Percentiles rank a stretch among this genome's conserved stretches.
These are phyloP conservation scores for Kluyveromyces aestuarii DNA, from an alignment of 805 yeast species.

Conservation along the genomic window DNA sequence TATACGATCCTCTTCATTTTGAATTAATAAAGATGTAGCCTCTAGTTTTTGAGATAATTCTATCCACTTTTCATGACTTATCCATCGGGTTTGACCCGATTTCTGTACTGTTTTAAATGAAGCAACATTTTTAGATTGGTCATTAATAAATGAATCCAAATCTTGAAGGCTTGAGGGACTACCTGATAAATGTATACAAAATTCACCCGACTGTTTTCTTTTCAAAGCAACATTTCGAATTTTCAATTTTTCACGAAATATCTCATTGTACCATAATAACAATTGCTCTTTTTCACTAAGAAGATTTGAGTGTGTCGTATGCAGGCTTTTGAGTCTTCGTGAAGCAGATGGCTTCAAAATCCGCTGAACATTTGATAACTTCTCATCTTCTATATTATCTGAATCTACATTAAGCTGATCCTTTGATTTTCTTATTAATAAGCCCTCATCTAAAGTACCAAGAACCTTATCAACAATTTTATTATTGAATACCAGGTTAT, in stretches of 20 bases:
- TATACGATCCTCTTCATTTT: slow-evolving; percentile 44
- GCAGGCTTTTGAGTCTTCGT: slow-evolving; percentile 26
- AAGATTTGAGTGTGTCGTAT: slow-evolving; percentile 26
- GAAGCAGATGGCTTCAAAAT: slow-evolving; percentile 30
- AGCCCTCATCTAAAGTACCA: slow-evolving; percentile 33
- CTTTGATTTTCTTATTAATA: slow-evolving; percentile 17
- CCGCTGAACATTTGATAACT: slow-evolving; percentile 8
- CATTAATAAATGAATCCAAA: slow-evolving; percentile 15
- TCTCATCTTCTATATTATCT: slow-evolving; percentile 4
- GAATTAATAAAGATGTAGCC: slow-evolving; percentile 37
- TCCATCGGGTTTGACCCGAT: slow-evolving; percentile 37
- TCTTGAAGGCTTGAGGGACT: slow-evolving; percentile 21
- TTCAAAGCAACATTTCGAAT: slow-evolving; percentile 29
- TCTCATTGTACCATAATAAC: slow-evolving; percentile 24
- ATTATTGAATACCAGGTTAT: slow-evolving; percentile 31
- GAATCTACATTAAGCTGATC: slow-evolving; percentile 10
- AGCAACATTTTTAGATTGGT: slow-evolving; percentile 13
- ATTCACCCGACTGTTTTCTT: slow-evolving; percentile 35
- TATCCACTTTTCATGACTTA: slow-evolving; percentile 43
- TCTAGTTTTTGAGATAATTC: slow-evolving; percentile 42
- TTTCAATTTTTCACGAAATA: slow-evolving; percentile 16
- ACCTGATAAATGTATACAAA: slow-evolving; percentile 42
- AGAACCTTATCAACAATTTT: slow-evolving; percentile 36
- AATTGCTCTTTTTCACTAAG: slow-evolving; percentile 21
- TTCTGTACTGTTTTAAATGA: slow-evolving; percentile 28